These are phyloP conservation scores for Rubia balearica DNA, from an alignment of 305 asterid species.

Conservation along the genomic window DNA sequence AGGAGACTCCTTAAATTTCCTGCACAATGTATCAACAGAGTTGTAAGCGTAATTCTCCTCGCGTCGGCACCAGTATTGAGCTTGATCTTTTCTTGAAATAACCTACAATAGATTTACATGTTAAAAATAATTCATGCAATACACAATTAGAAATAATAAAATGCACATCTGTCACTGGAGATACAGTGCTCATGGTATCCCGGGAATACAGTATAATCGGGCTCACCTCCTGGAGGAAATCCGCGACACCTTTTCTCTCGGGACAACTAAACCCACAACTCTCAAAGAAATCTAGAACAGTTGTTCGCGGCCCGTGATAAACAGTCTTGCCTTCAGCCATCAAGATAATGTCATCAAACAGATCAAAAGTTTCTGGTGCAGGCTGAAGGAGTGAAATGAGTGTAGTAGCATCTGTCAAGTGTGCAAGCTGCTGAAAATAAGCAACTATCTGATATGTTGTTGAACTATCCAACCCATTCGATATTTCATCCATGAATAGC, in stretches of 20 bases:
- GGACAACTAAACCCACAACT: constrained; percentile 44
- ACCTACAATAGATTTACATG: constrained; percentile 36
- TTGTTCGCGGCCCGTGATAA: constrained; percentile 56
- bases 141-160: no score
- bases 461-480: constrained; percentile 75
- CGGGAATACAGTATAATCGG: not conserved
- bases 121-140: no score
- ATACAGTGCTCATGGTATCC: no score
- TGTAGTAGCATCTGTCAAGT: constrained; percentile 59
- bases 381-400: constrained; percentile 82
- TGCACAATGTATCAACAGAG: constrained; percentile 44
- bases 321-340: constrained; percentile 66
- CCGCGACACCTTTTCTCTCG: constrained; percentile 48
- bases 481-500: constrained; percentile 78
- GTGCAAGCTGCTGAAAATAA: constrained; percentile 69
- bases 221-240: constrained; percentile 53
- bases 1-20: constrained; percentile 38
- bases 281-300: constrained; percentile 43
- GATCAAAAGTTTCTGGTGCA: constrained; percentile 77
- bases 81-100: constrained; percentile 62
- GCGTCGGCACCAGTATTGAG: constrained; percentile 50
- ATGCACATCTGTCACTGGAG: no score
- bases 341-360: constrained; percentile 67
- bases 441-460: constrained; percentile 62
- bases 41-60: constrained; percentile 37